Evolutionary conservation across 2,329 filamentous ascomycete genomes (phyloP), one percentile per base, ranked within the genome.

Genomic region (Berkeleyomyces rouxiae): DNA sequence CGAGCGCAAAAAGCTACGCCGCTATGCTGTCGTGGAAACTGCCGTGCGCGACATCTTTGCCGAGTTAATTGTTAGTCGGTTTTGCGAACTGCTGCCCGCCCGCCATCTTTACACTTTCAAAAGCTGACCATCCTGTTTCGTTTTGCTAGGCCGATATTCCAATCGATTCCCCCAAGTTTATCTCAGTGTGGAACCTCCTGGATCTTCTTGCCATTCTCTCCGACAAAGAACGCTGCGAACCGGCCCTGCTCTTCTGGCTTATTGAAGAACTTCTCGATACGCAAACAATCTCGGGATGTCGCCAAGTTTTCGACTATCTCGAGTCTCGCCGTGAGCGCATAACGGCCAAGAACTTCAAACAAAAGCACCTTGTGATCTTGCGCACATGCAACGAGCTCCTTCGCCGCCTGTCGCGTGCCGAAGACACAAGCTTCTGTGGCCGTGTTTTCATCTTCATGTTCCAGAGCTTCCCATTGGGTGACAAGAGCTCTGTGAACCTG

Each of bases 401-500:
- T n/a, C 85, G 92, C 43, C 82, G 93, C 55, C 79, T 99, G 2
- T 97, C 93, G n/a, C 83, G 93, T 63, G 92, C 93, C 3, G 91
- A 97, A 72, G 93, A 99, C 72, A 95, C 93, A 0, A 90, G 95
- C 0, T 99, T 99, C 71, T 99, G 93, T 70, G 93, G 93, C 13
- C 83, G 93, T 46, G 93, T 99, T 36, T 97, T 97, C 73, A 96
- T 99, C 67, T 99, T 96, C 73, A 83, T 99, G 71, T 99, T 97
- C 73, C 93, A 99, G 72, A 95, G 90, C 72, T 97, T 99, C 70
- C 93, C 93, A 1, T 78, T 99, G 0, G 92, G 92, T 40, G 95
- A 99, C 73, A 93, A 92, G 71, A 97, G 93, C 71, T 96, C 93
- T 0, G 93, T 99, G 59, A 99, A 99, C 70, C 79, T 97, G 46